Percentiles rank a stretch among this genome's conserved stretches.
Conservation (phyloP, 192 early-diverging fungal genomes). For the Rhizophagus clarus region DNA sequence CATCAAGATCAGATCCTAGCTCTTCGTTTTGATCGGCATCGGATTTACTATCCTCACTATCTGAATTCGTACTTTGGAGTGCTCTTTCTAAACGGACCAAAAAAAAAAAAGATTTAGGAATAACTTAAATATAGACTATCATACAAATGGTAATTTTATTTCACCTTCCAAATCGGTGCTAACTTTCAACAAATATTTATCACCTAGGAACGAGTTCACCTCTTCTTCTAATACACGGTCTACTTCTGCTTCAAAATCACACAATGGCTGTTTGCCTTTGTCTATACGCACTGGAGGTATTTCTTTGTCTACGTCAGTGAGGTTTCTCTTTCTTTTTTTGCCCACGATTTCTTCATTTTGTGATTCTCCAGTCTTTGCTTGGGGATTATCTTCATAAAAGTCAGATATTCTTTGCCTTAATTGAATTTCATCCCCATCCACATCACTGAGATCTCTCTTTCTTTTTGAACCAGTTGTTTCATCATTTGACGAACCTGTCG, state of each 20-base stretch:
- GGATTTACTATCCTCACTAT: not conserved
- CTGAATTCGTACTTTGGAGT: constrained; percentile 22
- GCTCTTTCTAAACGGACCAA: not conserved
- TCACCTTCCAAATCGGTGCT: not conserved
- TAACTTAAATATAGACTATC: not conserved
- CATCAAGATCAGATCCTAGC: constrained; percentile 53
- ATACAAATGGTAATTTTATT: not conserved
- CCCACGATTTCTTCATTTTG: constrained; percentile 32
- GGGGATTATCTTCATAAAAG: not conserved
- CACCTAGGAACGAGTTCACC: not conserved
- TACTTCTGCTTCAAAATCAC: constrained; percentile 26
- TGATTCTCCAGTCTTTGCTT: not conserved
- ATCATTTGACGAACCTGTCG: constrained; percentile 7
- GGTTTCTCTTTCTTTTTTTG: constrained; percentile 33
- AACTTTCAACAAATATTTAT: not conserved
- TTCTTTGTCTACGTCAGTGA: constrained; percentile 32
- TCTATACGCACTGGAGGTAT: constrained; percentile 41
- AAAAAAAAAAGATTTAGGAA: not conserved
- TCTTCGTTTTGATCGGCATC: constrained; percentile 12
- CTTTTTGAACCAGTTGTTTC: constrained; percentile 35
- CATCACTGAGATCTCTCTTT: constrained; percentile 31
- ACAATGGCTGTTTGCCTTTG: constrained; percentile 35
- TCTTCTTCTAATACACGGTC: constrained; percentile 32
- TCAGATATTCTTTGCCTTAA: not conserved
- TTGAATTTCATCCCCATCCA: constrained; percentile 39